These are phyloP conservation scores for Nicotiana tomentosiformis DNA, from an alignment of 257 asterid species.

Conservation along the genomic window DNA sequence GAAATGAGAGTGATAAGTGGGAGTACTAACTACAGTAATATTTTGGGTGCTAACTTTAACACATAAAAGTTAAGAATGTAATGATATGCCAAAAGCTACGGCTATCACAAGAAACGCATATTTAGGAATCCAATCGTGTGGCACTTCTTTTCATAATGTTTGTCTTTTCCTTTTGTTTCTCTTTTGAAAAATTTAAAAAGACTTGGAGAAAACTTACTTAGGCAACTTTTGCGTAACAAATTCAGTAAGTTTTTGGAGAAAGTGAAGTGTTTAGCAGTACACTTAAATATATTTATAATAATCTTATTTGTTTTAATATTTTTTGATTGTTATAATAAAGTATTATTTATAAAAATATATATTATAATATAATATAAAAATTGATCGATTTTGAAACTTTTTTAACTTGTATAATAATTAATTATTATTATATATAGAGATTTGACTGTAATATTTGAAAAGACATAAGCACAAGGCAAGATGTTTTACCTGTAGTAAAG, in stretches of 20 bases:
- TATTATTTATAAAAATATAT: too few relatives aligned
- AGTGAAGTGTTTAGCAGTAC: neutral
- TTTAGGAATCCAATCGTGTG: slow-evolving; percentile 19
- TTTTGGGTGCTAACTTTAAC: slow-evolving; percentile 6
- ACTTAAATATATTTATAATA: too few relatives aligned
- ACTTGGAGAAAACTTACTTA: neutral
- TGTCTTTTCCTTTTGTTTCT: neutral
- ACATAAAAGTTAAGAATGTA: slow-evolving; percentile 15
- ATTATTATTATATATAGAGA: too few relatives aligned
- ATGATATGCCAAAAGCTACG: slow-evolving; percentile 15
- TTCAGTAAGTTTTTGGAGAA: neutral
- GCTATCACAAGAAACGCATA: slow-evolving; percentile 1
- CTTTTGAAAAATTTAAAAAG: neutral
- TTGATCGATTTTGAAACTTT: fast-evolving
- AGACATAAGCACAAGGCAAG: too few relatives aligned
- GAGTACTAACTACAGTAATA: neutral
- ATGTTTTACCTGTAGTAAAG: too few relatives aligned
- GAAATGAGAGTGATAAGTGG: too few relatives aligned
- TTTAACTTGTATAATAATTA: too few relatives aligned
- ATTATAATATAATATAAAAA: too few relatives aligned
- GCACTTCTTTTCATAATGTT: slow-evolving; percentile 2
- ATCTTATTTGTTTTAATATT: too few relatives aligned
- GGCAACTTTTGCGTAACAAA: neutral
- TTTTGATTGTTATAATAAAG: too few relatives aligned
- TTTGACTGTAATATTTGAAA: too few relatives aligned